phyloP scores from a whole-genome alignment of 2,329 filamentous ascomycete genomes.

The Leptoxyphium fumago region DNA sequence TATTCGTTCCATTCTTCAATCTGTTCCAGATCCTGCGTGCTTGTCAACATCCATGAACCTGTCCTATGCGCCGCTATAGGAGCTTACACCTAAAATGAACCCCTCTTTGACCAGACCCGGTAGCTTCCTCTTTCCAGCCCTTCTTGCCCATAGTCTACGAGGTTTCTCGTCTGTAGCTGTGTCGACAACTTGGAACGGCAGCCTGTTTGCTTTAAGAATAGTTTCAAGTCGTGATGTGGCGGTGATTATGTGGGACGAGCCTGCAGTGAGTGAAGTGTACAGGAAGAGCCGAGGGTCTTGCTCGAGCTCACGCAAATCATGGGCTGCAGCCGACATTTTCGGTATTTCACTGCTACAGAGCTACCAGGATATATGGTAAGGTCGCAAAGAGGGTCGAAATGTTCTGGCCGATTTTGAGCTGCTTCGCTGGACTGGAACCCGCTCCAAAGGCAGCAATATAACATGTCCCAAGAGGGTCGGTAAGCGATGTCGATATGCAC shows the following conservation, averaged over 20 bases:
- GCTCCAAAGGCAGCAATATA: too few relatives aligned
- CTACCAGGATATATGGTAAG: too few relatives aligned
- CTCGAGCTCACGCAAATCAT: conserved; percentile 29
- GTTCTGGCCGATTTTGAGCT: too few relatives aligned
- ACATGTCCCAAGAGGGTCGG: too few relatives aligned
- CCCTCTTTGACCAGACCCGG: conserved; percentile 82
- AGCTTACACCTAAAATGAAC: conserved; percentile 66
- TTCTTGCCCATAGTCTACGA: conserved; percentile 73
- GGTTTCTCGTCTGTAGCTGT: conserved; percentile 81
- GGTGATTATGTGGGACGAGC: conserved; percentile 90
- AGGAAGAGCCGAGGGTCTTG: conserved; percentile 56
- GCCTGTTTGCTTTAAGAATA: conserved; percentile 84
- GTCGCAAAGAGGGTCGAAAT: too few relatives aligned
- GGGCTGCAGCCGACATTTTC: conserved; percentile 1
- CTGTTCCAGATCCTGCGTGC: conserved; percentile 66
- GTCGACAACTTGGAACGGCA: conserved; percentile 87
- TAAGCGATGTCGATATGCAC: too few relatives aligned
- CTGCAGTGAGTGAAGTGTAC: conserved; percentile 89
- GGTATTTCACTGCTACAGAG: too few relatives aligned
- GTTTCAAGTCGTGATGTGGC: conserved; percentile 92
- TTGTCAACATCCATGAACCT: neutral
- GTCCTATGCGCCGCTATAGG: neutral
- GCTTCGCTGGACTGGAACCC: too few relatives aligned
- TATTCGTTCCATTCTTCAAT: conserved; percentile 99
- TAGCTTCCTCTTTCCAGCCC: conserved; percentile 74